Evolutionary conservation across 305 asterid genomes (phyloP).

Genomic region (Fraxinus floribunda): DNA sequence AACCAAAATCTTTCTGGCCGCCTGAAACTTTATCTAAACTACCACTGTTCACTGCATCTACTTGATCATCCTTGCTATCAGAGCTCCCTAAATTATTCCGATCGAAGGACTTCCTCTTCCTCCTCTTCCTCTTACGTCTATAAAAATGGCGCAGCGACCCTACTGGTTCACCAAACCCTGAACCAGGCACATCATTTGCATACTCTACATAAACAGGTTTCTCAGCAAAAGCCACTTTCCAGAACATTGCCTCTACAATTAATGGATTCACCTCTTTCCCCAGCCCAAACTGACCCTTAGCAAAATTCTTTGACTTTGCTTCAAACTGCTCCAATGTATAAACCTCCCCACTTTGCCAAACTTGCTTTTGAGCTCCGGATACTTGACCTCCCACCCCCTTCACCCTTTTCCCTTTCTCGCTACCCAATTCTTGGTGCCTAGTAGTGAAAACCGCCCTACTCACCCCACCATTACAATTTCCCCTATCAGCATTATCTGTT

Average conservation of each 20-base stretch:
- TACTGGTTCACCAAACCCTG: constrained; percentile 86
- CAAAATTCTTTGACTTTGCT: constrained; percentile 75
- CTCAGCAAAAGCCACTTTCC: constrained; percentile 76
- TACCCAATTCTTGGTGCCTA: constrained; percentile 86
- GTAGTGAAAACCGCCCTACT: constrained; percentile 80
- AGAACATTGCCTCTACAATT: constrained; percentile 74
- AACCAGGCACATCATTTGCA: constrained; percentile 97
- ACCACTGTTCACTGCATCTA: constrained; percentile 36
- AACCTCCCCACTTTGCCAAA: constrained; percentile 97
- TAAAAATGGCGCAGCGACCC: constrained; percentile 51
- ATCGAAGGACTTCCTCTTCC: constrained; percentile 70
- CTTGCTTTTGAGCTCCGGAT: constrained; percentile 62
- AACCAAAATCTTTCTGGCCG: constrained; percentile 32
- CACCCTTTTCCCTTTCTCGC: constrained; percentile 50
- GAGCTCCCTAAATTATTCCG: constrained; percentile 45
- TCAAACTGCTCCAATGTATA: constrained; percentile 91
- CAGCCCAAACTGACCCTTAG: constrained; percentile 62
- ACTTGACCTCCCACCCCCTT: constrained; percentile 42
- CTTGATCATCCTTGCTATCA: constrained; percentile 39
- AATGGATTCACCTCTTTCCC: constrained; percentile 78
- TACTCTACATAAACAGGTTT: constrained; percentile 85
- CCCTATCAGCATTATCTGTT: constrained; percentile 33
- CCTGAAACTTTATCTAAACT: constrained; percentile 40
- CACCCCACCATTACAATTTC: constrained; percentile 41
- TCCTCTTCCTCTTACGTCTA: constrained; percentile 54